Base-by-base conservation (phyloP, 768 basidiomycete genomes). In the Chalciporus chontae region DNA sequence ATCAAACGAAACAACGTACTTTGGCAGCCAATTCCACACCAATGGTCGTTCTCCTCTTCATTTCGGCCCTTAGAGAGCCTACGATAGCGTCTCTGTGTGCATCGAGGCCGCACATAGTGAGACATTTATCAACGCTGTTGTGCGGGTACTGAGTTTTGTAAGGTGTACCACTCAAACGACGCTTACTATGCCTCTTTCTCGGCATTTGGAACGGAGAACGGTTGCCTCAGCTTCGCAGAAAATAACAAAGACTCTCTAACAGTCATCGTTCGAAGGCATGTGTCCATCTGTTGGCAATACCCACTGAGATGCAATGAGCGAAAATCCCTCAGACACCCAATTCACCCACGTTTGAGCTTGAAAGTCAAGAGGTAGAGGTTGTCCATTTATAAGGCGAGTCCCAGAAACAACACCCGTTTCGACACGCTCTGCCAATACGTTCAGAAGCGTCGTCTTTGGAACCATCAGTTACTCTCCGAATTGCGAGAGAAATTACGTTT, bases 21-120 rank as follows among this genome's bases (percentile, higher is more conserved):
- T 91, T 93, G 5, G 90, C 88, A 41, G 90, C 90, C 10, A 94
- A 73, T 63, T 93, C 90, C 31, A 93, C 90, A 21, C 80, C 91
- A 51, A 94, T 94, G 0, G 90, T 94, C 0, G 88, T 83, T 8
- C 90, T 77, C 69, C 93, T 94, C 43, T 81, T 76, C 52, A 85
- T 79, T 56, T 91, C 87, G 18, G 86, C 78, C 3, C 81, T 78
- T 3, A 87, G 71, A 36, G 80, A 77, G 19, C 81, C 84, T 9
- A 90, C 81, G 58, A 85, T 73, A 4, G 84, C 87, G 47, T 90
- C 84, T 21, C 21, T 21, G 2, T 21, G 21, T 21, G 21, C 21
- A 21, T 21, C 21, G 21, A 21, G 21, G 21, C 21, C 21, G 21
- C 21, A 21, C 21, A 21, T 21, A 21, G 21, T 21, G 21, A 21